Evolutionary conservation across 2,329 filamentous ascomycete species (phyloP).

Genomic region (Penicillium fuscoglaucum): DNA sequence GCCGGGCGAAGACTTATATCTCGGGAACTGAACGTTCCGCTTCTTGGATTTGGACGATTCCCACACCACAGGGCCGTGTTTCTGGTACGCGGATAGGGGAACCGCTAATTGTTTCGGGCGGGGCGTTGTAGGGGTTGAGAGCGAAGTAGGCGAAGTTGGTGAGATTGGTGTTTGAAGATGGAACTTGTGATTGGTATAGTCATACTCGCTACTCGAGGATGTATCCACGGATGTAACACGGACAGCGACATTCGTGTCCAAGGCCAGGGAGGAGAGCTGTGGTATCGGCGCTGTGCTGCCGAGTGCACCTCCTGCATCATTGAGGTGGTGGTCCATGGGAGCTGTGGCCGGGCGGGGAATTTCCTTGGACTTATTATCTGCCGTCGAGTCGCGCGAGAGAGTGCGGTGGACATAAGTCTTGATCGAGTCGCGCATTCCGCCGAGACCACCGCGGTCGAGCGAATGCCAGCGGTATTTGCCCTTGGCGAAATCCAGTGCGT

Average conservation of each 20-base stretch:
- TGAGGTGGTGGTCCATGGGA: conserved; percentile 2
- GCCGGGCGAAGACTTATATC: conserved; percentile 4
- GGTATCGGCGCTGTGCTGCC: neutral
- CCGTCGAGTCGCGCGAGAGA: conserved; percentile 28
- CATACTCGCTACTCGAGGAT: conserved; percentile 1
- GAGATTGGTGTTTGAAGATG: conserved; percentile 8
- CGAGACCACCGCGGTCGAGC: conserved; percentile 24
- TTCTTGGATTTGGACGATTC: conserved; percentile 31
- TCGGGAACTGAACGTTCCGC: conserved; percentile 25
- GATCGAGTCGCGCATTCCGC: conserved; percentile 36
- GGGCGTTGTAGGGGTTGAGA: conserved; percentile 10
- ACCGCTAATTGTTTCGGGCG: conserved; percentile 34
- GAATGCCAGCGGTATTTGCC: conserved; percentile 26
- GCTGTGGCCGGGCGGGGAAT: conserved; percentile 17
- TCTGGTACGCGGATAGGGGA: conserved; percentile 40
- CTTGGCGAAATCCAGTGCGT: conserved; percentile 24
- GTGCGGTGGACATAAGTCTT: conserved; percentile 38
- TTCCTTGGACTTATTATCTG: conserved; percentile 19
- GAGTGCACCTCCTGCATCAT: neutral
- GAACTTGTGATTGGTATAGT: conserved; percentile 6
- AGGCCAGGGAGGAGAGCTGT: neutral
- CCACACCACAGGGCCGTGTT: conserved; percentile 39
- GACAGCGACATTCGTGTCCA: neutral
- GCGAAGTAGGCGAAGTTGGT: conserved; percentile 4
- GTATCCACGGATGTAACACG: neutral